These are phyloP conservation scores for Colletotrichum australisinense DNA, from an alignment of 2,329 filamentous ascomycete species.

Conservation along the genomic window DNA sequence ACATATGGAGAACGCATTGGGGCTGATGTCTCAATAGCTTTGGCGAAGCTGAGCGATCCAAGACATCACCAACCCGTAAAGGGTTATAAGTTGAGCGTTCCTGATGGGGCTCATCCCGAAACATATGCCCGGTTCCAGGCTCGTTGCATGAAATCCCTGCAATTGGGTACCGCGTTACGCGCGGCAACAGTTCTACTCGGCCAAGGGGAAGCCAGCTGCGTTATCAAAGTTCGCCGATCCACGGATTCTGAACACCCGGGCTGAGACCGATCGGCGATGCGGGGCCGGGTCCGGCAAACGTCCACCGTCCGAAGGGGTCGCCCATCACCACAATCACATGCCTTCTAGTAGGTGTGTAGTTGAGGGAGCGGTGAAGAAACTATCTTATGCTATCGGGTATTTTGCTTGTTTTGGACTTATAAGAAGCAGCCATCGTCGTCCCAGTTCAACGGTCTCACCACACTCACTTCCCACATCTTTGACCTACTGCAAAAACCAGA, in stretches of 20 bases:
- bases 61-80: background rate
- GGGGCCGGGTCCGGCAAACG: background rate
- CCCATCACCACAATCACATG: background rate
- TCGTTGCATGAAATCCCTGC: background rate
- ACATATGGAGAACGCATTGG: background rate
- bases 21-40: background rate
- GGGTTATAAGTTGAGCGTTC: background rate
- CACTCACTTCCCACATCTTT: background rate
- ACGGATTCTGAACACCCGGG: background rate
- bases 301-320: background rate
- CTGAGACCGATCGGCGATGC: background rate
- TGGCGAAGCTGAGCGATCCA: no score
- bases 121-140: background rate
- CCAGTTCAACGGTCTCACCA: no score
- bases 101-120: background rate
- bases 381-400: fast-evolving
- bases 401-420: no score
- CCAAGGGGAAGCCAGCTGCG: background rate
- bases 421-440: background rate
- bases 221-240: background rate
- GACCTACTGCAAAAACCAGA: background rate
- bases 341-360: no score
- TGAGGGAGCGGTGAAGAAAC: background rate
- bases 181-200: background rate
- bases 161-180: background rate